Evolutionary conservation across 495 filamentous ascomycete species (phyloP).

Genomic region (Immersiella caudata): DNA sequence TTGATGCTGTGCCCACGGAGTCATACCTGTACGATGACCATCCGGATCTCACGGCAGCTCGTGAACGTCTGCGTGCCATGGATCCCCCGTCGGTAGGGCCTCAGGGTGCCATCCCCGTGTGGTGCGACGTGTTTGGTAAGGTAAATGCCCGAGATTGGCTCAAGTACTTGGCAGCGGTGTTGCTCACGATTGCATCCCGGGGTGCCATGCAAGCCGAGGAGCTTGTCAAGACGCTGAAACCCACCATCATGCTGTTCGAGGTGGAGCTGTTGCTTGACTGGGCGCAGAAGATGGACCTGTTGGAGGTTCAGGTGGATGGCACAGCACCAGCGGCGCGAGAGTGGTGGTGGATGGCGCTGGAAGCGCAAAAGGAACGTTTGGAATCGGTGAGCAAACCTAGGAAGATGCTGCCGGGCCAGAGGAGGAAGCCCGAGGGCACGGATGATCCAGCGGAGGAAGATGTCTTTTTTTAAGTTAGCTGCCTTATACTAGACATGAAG

Average conservation of each 20-base stretch:
- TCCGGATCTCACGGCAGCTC: conserved; percentile 45
- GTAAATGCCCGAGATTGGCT: conserved; percentile 68
- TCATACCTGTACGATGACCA: conserved; percentile 65
- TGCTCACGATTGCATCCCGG: conserved; percentile 61
- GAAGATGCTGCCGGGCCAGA: conserved; percentile 20
- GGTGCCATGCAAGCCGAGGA: conserved; percentile 58
- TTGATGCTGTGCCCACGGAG: conserved; percentile 60
- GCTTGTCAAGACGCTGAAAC: conserved; percentile 59
- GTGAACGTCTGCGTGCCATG: conserved; percentile 39
- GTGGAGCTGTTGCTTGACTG: conserved; percentile 66
- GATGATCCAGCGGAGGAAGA: conserved; percentile 7
- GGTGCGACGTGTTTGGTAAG: conserved; percentile 75
- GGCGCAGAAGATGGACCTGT: conserved; percentile 55
- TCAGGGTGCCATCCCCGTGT: conserved; percentile 64
- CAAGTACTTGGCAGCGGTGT: conserved; percentile 59
- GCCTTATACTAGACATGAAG: not conserved
- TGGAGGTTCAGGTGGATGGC: conserved; percentile 36
- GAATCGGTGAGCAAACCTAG: conserved; percentile 15
- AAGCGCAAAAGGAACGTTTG: conserved; percentile 31
- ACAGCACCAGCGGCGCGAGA: conserved; percentile 57
- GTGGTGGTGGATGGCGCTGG: conserved; percentile 70
- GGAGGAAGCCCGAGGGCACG: conserved; percentile 1
- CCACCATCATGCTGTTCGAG: conserved; percentile 69
- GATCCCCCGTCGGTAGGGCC: conserved; percentile 34
- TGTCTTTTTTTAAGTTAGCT: not conserved